These are phyloP conservation scores for Quercus suber DNA, from an alignment of 306 rosid species.

Conservation along the genomic window DNA sequence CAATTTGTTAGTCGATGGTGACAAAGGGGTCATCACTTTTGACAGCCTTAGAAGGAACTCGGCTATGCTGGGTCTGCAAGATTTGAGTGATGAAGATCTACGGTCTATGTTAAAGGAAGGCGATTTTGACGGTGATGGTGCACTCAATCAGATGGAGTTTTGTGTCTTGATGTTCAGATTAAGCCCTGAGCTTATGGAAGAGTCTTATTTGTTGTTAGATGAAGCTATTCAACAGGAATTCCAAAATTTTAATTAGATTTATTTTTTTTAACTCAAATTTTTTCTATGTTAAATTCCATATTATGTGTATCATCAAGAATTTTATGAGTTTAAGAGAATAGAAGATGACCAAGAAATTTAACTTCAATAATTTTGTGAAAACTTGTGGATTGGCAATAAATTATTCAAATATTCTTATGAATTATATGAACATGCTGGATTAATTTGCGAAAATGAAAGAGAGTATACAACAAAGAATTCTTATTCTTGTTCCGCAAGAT, in stretches of 20 bases:
- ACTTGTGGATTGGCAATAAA: no score
- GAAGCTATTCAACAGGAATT: constrained; percentile 51
- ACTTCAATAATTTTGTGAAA: no score
- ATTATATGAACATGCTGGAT: no score
- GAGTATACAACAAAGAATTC: no score
- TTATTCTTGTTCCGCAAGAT: no score
- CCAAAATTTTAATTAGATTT: neutral
- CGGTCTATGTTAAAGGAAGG: constrained; percentile 68
- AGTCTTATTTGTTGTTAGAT: constrained; percentile 55
- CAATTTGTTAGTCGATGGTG: constrained; percentile 50
- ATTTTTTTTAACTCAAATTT: neutral
- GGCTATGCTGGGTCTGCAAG: constrained; percentile 57
- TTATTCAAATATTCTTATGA: no score
- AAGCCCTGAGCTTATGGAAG: constrained; percentile 89
- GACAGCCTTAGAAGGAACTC: constrained; percentile 81
- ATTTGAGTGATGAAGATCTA: constrained; percentile 63
- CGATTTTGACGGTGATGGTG: constrained; percentile 85
- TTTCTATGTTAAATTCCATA: neutral
- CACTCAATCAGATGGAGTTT: constrained; percentile 77
- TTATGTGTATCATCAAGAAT: neutral
- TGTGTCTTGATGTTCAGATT: constrained; percentile 88
- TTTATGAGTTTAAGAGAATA: no score
- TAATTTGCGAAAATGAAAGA: no score
- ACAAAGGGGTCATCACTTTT: constrained; percentile 61
- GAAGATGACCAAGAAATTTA: no score